phyloP scores from a whole-genome alignment of 345 rosid species.

The Citrus australasica region DNA sequence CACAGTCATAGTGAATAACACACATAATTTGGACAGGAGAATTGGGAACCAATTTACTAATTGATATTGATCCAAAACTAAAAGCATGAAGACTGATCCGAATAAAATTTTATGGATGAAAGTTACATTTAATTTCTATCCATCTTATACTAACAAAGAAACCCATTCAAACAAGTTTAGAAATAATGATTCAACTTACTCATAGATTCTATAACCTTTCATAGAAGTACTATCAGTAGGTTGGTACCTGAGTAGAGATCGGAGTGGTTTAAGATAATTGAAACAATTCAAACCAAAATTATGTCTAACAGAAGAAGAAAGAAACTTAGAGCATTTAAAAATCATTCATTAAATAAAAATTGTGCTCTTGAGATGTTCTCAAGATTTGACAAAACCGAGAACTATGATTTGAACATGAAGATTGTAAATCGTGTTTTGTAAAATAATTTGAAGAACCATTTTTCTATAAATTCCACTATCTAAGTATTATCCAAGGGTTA shows the following conservation, averaged over 20 bases:
- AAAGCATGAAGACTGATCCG: background rate
- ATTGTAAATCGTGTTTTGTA: background rate
- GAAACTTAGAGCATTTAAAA: background rate
- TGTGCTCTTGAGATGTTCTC: background rate
- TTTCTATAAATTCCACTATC: background rate
- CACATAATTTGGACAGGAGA: background rate
- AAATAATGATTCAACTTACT: conserved; percentile 13
- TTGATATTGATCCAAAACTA: background rate
- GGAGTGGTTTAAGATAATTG: background rate
- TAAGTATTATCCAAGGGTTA: background rate
- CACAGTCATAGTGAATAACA: background rate
- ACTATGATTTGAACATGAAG: background rate
- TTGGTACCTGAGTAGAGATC: conserved; percentile 13
- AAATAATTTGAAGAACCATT: background rate
- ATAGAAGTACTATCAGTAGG: conserved; percentile 1
- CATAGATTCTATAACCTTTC: conserved; percentile 15
- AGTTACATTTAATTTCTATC: too few relatives aligned
- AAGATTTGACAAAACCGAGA: background rate
- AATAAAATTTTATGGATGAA: background rate
- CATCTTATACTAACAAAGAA: background rate
- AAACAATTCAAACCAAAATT: background rate
- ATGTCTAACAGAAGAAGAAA: background rate
- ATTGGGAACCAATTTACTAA: background rate
- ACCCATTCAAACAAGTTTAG: background rate
- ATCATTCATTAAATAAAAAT: too few relatives aligned